These are phyloP conservation scores for Tephrocybe sp. DNA, from an alignment of 768 basidiomycete species.

Conservation along the genomic window DNA sequence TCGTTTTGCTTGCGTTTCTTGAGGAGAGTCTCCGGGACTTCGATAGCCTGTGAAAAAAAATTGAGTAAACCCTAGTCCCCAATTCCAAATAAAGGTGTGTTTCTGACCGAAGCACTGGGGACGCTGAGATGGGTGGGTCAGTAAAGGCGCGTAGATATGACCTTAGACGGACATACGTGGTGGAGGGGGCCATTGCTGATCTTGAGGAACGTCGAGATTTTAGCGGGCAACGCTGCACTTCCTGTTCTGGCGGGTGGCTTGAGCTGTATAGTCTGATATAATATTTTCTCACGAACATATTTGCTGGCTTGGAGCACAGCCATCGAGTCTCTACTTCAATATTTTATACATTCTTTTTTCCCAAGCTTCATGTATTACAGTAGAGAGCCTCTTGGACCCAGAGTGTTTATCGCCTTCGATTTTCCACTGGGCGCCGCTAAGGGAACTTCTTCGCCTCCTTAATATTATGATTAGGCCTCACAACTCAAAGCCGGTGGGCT, in stretches of 20 bases:
- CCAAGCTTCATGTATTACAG: too few species aligned
- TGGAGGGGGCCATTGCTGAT: conserved; percentile 55
- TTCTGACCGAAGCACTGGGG: conserved; percentile 59
- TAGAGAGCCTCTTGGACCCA: too few species aligned
- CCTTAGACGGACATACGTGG: conserved; percentile 45
- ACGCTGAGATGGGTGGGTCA: conserved; percentile 33
- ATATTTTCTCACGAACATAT: conserved; percentile 25
- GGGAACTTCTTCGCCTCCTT: too few species aligned
- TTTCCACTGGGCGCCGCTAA: too few species aligned
- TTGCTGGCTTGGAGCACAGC: not conserved
- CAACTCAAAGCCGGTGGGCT: too few species aligned
- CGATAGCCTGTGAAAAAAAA: conserved; percentile 61
- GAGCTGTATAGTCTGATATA: conserved; percentile 45
- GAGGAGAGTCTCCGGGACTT: conserved; percentile 99
- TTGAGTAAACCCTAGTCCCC: conserved; percentile 19
- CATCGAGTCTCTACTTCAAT: too few species aligned
- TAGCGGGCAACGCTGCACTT: conserved; percentile 20
- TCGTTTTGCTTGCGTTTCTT: conserved; percentile 99
- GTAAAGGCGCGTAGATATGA: not conserved
- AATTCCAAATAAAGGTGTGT: conserved; percentile 11
- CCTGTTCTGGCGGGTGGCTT: conserved; percentile 36
- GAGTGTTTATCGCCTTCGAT: too few species aligned
- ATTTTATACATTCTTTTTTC: too few species aligned
- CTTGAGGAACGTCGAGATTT: conserved; percentile 46
- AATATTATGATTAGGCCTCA: too few species aligned